Conservation (phyloP, 2,329 filamentous ascomycete species). For the Aspergillus ochraceoroseus region DNA sequence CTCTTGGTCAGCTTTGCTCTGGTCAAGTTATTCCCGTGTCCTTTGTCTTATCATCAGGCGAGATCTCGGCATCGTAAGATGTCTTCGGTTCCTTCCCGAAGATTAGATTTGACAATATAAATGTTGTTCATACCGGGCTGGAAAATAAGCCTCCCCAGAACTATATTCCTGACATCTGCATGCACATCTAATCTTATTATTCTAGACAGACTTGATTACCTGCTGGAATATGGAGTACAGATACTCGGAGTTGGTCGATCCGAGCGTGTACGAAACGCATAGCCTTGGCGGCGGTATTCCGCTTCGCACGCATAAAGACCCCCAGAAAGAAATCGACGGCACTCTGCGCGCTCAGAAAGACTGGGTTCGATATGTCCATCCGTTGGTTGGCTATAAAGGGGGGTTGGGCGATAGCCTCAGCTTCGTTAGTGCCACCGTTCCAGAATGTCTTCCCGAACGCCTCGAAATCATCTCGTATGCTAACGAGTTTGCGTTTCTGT, state of each 20-base stretch:
- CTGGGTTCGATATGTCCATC: constrained; percentile 33
- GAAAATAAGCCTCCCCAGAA: too few relatives aligned
- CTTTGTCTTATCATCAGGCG: too few relatives aligned
- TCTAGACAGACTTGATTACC: too few relatives aligned
- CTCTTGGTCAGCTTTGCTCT: too few relatives aligned
- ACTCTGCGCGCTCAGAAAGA: constrained; percentile 35
- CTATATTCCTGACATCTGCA: too few relatives aligned
- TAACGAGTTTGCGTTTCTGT: constrained; percentile 42
- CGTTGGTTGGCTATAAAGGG: constrained; percentile 28
- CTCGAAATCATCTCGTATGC: constrained; percentile 40
- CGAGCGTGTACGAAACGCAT: constrained; percentile 25
- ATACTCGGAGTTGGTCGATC: constrained; percentile 28
- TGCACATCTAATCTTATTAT: too few relatives aligned
- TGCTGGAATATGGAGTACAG: constrained; percentile 26
- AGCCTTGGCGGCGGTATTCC: constrained; percentile 28
- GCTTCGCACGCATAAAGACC: constrained; percentile 24
- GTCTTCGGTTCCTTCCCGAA: too few relatives aligned
- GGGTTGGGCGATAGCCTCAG: constrained; percentile 24
- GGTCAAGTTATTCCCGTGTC: too few relatives aligned
- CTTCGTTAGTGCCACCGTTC: constrained; percentile 34
- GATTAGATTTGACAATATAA: too few relatives aligned
- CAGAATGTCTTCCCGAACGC: constrained; percentile 39
- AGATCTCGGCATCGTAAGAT: too few relatives aligned
- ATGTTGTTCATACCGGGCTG: too few relatives aligned
- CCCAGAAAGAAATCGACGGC: constrained; percentile 28